Evolutionary conservation across 176 grass and related monocot genomes (phyloP).

Genomic region (sorghum (Sorghum bicolor)): DNA sequence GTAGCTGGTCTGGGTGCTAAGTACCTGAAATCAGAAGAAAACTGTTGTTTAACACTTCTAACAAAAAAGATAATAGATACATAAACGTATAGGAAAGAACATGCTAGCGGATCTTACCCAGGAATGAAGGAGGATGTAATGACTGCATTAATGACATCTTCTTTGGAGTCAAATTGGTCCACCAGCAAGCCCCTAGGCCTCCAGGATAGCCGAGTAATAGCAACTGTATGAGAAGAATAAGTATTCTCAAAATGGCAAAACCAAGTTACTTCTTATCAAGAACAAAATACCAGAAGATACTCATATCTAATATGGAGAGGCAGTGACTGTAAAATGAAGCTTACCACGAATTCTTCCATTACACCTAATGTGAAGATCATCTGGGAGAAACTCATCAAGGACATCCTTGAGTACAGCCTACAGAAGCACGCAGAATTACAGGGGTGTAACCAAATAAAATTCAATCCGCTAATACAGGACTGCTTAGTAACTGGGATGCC

Average conservation of each 20-base stretch:
- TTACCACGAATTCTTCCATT: constrained; percentile 88
- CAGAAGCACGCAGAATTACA: constrained; percentile 30
- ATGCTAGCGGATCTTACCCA: constrained; percentile 47
- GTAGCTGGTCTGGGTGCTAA: constrained; percentile 77
- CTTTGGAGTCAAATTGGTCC: constrained; percentile 95
- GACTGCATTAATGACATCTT: constrained; percentile 88
- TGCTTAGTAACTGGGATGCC: not conserved
- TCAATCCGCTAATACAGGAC: constrained; percentile 6
- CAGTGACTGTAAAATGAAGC: not conserved
- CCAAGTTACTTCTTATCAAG: not conserved
- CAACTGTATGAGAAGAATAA: constrained; percentile 57
- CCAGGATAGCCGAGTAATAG: constrained; percentile 83
- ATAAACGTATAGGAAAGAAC: not conserved
- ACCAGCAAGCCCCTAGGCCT: constrained; percentile 83
- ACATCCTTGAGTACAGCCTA: constrained; percentile 86
- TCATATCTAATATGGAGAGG: not conserved
- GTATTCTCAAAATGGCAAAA: constrained; percentile 9
- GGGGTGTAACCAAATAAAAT: not conserved
- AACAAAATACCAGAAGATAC: constrained; percentile 2
- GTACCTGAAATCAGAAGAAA: constrained; percentile 55
- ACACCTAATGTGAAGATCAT: constrained; percentile 79
- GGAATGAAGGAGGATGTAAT: constrained; percentile 99
- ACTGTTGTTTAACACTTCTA: constrained; percentile 5
- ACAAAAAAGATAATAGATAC: not conserved
- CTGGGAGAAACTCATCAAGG: constrained; percentile 77